phyloP scores from a whole-genome alignment of 805 yeast genomes.

The Pichia rugopelliculosa region DNA sequence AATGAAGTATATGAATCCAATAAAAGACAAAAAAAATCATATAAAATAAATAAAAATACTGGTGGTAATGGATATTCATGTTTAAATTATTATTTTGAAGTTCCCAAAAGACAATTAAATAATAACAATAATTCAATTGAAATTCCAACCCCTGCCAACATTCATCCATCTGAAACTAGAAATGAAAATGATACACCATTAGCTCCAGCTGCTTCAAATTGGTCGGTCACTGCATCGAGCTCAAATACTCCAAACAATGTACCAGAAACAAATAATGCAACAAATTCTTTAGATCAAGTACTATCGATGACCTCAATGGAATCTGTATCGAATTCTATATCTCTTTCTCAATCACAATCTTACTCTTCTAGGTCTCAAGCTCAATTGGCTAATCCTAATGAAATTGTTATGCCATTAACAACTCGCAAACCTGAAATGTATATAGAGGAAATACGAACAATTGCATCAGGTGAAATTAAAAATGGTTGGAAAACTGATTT shows the following conservation, averaged over 20 bases:
- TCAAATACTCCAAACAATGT: not conserved
- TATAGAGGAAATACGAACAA: constrained; percentile 65
- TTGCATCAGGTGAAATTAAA: constrained; percentile 74
- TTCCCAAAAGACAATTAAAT: constrained; percentile 16
- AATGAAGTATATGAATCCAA: constrained; percentile 36
- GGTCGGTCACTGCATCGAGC: constrained; percentile 19
- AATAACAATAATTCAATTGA: constrained; percentile 7
- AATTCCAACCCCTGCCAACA: not conserved
- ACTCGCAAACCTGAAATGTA: constrained; percentile 31
- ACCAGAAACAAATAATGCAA: not conserved
- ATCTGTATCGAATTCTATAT: not conserved
- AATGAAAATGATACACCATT: not conserved
- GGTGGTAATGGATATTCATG: constrained; percentile 23
- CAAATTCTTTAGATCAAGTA: constrained; percentile 4
- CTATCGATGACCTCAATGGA: not conserved
- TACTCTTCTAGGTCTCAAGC: too few relatives aligned
- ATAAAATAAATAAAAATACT: constrained; percentile 22
- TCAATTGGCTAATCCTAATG: constrained; percentile 11
- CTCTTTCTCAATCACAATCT: not conserved
- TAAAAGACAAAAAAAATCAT: constrained; percentile 23
- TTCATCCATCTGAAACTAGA: not conserved
- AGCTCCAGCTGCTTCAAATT: constrained; percentile 23
- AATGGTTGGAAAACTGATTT: constrained; percentile 96
- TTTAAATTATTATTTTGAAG: constrained; percentile 23
- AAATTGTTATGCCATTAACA: constrained; percentile 11